These are phyloP conservation scores for Beauveria sp. DNA, from an alignment of 2,329 filamentous ascomycete species.

Conservation along the genomic window DNA sequence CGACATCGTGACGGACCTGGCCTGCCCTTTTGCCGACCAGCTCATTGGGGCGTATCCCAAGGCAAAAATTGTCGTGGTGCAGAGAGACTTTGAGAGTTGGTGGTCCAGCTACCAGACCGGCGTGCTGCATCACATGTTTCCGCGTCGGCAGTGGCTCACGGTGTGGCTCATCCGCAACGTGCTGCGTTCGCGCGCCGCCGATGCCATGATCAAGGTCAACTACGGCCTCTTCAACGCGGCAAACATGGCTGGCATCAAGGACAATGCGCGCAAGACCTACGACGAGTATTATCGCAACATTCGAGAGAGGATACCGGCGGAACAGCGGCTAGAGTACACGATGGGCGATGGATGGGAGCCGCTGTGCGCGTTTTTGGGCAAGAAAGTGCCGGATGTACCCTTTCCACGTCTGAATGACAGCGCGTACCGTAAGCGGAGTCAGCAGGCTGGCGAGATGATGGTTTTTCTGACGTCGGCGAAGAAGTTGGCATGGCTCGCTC, in stretches of 20 bases:
- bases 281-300: slow-evolving; percentile 21
- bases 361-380: slow-evolving; percentile 27
- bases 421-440: background rate
- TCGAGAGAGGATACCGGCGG: slow-evolving; percentile 15
- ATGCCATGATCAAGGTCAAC: background rate
- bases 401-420: slow-evolving; percentile 24
- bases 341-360: slow-evolving; percentile 26
- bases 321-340: slow-evolving; percentile 22
- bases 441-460: background rate
- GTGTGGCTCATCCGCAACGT: background rate
- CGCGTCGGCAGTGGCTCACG: slow-evolving; percentile 12
- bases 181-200: slow-evolving; percentile 13
- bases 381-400: slow-evolving; percentile 19
- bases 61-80: slow-evolving; percentile 22
- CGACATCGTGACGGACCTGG: slow-evolving; percentile 22
- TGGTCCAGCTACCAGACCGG: slow-evolving; percentile 18
- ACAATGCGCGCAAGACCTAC: slow-evolving; percentile 17
- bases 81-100: slow-evolving; percentile 21
- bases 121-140: slow-evolving; percentile 14
- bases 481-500: background rate
- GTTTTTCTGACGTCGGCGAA: background rate
- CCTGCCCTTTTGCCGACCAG: slow-evolving; percentile 17
- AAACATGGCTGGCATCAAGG: background rate
- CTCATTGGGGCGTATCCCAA: slow-evolving; percentile 23
- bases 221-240: background rate